phyloP scores from a whole-genome alignment of 2,329 filamentous ascomycete species.

The Xylariales sp. region DNA sequence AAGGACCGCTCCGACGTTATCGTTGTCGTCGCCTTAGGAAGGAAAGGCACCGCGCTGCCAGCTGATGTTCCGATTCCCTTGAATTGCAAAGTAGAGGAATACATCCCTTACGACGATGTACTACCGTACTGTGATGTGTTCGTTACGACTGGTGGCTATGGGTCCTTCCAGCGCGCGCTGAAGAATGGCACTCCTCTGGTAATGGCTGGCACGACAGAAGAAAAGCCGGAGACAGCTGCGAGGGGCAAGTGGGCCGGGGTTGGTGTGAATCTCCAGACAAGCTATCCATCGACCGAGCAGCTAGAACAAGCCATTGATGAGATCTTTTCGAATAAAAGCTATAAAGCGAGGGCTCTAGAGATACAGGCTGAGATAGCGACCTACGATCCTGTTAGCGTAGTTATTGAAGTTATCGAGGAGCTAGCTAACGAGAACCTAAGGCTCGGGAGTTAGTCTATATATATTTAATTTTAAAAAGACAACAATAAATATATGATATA shows the following conservation, averaged over 20 bases:
- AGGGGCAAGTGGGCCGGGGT: conserved; percentile 39
- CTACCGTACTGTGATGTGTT: conserved; percentile 33
- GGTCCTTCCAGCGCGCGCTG: conserved; percentile 39
- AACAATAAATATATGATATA: no score
- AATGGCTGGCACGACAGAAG: conserved; percentile 35
- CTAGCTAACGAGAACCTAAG: no score
- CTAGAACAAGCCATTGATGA: conserved; percentile 5
- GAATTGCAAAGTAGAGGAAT: conserved; percentile 27
- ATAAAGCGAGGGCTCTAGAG: conserved; percentile 4
- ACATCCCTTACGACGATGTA: conserved; percentile 29
- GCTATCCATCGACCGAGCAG: conserved; percentile 1
- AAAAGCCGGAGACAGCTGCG: conserved; percentile 36
- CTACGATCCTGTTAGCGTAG: conserved; percentile 2
- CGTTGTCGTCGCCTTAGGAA: conserved; percentile 29
- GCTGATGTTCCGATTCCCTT: conserved; percentile 8
- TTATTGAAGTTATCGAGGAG: conserved; percentile 6
- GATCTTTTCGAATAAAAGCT: conserved; percentile 1
- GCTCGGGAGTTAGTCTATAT: no score
- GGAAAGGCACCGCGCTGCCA: conserved; percentile 21
- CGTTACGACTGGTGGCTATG: conserved; percentile 45
- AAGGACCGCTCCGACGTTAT: conserved; percentile 34
- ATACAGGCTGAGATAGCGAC: conserved; percentile 7
- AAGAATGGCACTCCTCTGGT: conserved; percentile 43
- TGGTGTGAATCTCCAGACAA: conserved; percentile 34
- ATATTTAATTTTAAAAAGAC: no score